Percentiles rank a stretch among this genome's conserved stretches.
Evolutionary conservation across 805 yeast genomes (phyloP).

Genomic region (Kodamaea neixiangensis): DNA sequence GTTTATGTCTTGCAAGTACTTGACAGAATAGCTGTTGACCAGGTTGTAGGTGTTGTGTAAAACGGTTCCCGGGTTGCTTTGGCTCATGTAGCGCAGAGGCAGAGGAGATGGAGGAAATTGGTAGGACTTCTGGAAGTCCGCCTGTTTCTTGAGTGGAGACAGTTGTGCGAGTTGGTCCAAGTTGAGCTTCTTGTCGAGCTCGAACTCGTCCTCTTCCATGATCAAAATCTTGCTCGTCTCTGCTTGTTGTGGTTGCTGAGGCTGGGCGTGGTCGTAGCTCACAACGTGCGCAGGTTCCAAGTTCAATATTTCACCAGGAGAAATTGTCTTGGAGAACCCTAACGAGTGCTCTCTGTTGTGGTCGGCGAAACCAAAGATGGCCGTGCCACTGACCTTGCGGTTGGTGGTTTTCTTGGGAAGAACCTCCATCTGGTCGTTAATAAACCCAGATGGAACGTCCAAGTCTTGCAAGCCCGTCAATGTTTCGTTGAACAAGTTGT

Average conservation of each 20-base stretch:
- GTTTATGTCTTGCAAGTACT: slow-evolving; percentile 40
- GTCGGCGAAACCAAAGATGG: slow-evolving; percentile 71
- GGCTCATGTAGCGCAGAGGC: slow-evolving; percentile 16
- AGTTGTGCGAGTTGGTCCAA: slow-evolving; percentile 8
- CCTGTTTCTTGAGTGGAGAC: slow-evolving; percentile 14
- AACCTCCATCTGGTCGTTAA: slow-evolving; percentile 12
- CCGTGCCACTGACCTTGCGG: slow-evolving; percentile 74
- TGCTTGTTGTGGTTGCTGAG: neutral
- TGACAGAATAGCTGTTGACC: slow-evolving; percentile 39
- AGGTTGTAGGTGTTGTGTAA: slow-evolving; percentile 7
- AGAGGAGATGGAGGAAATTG: slow-evolving; percentile 56
- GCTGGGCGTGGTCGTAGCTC: neutral
- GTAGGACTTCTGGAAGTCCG: slow-evolving; percentile 54
- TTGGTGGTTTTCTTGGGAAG: slow-evolving; percentile 38
- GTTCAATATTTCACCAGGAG: slow-evolving; percentile 35
- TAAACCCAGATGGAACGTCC: slow-evolving; percentile 56
- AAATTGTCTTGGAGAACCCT: slow-evolving; percentile 41
- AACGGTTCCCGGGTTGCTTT: slow-evolving; percentile 11
- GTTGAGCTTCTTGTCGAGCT: slow-evolving; percentile 9
- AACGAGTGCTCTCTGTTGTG: slow-evolving; percentile 66
- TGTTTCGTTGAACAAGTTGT: slow-evolving; percentile 57
- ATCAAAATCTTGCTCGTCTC: slow-evolving; percentile 20
- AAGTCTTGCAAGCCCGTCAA: slow-evolving; percentile 59
- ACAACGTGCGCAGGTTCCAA: slow-evolving; percentile 5
- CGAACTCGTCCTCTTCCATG: slow-evolving; percentile 30